These are phyloP conservation scores for Aspergillus uvarum DNA, from an alignment of 2,329 filamentous ascomycete genomes.

Conservation along the genomic window DNA sequence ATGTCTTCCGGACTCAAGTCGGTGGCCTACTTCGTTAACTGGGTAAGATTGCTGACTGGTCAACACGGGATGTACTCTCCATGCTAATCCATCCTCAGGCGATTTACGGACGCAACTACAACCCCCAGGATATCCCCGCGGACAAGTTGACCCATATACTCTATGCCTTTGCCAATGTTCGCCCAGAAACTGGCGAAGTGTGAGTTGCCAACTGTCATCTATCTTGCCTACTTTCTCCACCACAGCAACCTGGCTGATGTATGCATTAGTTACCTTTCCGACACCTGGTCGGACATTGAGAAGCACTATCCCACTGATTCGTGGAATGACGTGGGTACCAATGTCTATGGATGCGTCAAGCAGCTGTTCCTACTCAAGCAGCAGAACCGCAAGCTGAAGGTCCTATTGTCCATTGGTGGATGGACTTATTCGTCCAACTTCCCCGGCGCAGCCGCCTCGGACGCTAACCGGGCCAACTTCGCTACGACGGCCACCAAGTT, in stretches of 20 bases:
- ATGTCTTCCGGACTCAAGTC: slow-evolving; percentile 34
- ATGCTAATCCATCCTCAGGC: slow-evolving; percentile 50
- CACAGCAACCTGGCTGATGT: slow-evolving; percentile 9
- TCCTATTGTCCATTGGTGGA: slow-evolving; percentile 78
- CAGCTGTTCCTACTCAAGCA: slow-evolving; percentile 76
- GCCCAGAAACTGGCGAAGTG: slow-evolving; percentile 75
- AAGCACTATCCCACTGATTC: slow-evolving; percentile 70
- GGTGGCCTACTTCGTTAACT: slow-evolving; percentile 48
- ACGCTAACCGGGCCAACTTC: slow-evolving; percentile 63
- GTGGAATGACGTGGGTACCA: slow-evolving; percentile 66
- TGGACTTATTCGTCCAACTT: slow-evolving; percentile 82
- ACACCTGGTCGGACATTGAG: slow-evolving; percentile 66
- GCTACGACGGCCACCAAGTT: slow-evolving; percentile 70
- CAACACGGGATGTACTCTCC: slow-evolving; percentile 4
- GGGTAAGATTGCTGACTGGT: slow-evolving; percentile 32
- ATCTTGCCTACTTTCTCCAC: neutral
- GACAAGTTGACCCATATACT: slow-evolving; percentile 82
- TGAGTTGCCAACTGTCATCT: slow-evolving; percentile 36
- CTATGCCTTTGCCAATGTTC: slow-evolving; percentile 85
- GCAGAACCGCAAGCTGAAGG: slow-evolving; percentile 71
- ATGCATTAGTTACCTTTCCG: slow-evolving; percentile 53
- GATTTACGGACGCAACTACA: slow-evolving; percentile 80
- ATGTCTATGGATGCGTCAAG: slow-evolving; percentile 75
- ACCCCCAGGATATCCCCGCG: slow-evolving; percentile 75
- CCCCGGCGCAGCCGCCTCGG: slow-evolving; percentile 63